Base-by-base conservation (phyloP, 202 grass and related monocot genomes). In the Panicum virgatum region DNA sequence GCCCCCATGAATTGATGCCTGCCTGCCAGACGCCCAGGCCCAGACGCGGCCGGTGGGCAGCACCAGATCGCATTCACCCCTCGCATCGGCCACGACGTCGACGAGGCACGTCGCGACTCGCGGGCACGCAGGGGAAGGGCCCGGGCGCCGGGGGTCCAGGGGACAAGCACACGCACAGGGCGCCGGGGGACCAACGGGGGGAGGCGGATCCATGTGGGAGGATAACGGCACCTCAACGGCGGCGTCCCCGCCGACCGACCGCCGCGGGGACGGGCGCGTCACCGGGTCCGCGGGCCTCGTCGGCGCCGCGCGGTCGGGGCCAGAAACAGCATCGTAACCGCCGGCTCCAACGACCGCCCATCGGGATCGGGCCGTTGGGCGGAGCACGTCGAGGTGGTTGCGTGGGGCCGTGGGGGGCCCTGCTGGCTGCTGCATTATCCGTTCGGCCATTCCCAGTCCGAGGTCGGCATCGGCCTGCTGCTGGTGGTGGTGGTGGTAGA, bases 281-380 rank as follows among this genome's bases (percentile, higher is more conserved):
- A 66, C 10, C 39, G 50, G 7, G 44, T 26, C 50, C 42, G 52
- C 9, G 75, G 75, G 75, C 54, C 19, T 45, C 13, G 52, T 45
- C 13, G 52, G 69, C 69, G 58, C 48, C 39, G 39, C 39, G 39
- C 62, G 68, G 86, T 76, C 81, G 67, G 62, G 81, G 44, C 53
- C 69, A 46, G 61, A 80, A 75, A 75, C 69, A 23, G 76, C 76
- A 70, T 26, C 54, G 44, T 84, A 84, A 84, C 86, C 23, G 81
- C 76, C 69, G 40, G 58, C 52, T 70, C 72, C 78, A 44, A 79
- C 84, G 69, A 60, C 44, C 53, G 12, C 12, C 16, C 5, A 18
- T 52, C 12, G 8, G 20, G 53, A 3, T 57, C 7, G n/a, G 3
- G 45, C 58, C 57, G 69, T 73, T 66, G 80, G 58, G 45, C 59